Evolutionary conservation across 768 basidiomycete species (phyloP).

Genomic region (Suillus paluster): DNA sequence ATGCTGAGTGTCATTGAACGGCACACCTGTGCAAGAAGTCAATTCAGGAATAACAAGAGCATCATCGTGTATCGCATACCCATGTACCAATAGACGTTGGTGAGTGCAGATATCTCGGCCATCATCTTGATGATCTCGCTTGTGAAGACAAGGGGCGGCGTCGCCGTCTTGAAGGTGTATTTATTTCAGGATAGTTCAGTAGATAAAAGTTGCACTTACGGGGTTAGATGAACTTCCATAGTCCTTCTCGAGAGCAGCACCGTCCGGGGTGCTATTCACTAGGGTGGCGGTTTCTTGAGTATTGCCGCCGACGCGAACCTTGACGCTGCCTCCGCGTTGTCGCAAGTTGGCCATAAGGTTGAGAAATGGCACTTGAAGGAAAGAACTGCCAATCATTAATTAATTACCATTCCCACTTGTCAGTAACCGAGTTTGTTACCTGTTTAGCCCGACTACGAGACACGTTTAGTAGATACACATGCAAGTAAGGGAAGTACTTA

Average conservation of each 20-base stretch:
- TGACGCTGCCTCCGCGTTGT: slow-evolving; percentile 62
- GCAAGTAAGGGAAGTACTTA: slow-evolving; percentile 39
- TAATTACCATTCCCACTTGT: neutral
- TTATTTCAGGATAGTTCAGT: neutral
- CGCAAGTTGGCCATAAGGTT: slow-evolving; percentile 78
- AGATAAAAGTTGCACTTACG: slow-evolving; percentile 31
- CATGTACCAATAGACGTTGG: slow-evolving; percentile 70
- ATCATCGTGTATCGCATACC: slow-evolving; percentile 34
- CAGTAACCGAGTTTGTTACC: slow-evolving; percentile 7
- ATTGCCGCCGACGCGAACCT: slow-evolving; percentile 80
- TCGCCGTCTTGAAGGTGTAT: slow-evolving; percentile 54
- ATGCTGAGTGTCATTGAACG: slow-evolving; percentile 67
- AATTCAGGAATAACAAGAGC: neutral
- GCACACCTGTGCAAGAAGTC: slow-evolving; percentile 47
- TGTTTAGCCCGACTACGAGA: slow-evolving; percentile 22
- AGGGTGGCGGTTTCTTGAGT: slow-evolving; percentile 69
- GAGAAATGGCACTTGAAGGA: slow-evolving; percentile 67
- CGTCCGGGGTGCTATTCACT: slow-evolving; percentile 52
- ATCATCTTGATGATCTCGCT: slow-evolving; percentile 70
- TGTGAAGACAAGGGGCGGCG: slow-evolving; percentile 68
- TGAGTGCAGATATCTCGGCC: slow-evolving; percentile 57
- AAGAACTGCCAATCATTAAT: slow-evolving; percentile 40
- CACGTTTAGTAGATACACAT: neutral
- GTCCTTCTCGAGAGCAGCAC: slow-evolving; percentile 56
- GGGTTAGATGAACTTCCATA: slow-evolving; percentile 39